Conservation (phyloP, 108 stramenopile genomes). For the Aurantiochytrium sp. region DNA sequence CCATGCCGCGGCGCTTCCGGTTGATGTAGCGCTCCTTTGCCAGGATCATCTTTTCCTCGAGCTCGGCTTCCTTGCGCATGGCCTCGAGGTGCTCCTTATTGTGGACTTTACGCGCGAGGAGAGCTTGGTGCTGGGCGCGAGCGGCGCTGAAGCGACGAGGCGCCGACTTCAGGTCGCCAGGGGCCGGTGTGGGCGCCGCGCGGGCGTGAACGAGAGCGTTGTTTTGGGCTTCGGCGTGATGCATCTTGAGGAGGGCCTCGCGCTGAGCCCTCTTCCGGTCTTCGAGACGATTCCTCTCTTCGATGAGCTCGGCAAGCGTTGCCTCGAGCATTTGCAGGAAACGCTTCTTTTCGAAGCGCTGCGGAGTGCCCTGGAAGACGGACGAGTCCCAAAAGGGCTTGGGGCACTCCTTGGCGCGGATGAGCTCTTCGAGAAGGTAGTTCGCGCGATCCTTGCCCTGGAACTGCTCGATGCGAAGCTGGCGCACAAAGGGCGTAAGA, state of each 20-base stretch:
- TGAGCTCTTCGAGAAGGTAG: background rate
- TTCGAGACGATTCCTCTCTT: background rate
- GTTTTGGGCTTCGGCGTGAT: background rate
- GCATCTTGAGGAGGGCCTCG: background rate
- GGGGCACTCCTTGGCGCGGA: background rate
- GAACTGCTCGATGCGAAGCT: background rate
- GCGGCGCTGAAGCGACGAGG: background rate
- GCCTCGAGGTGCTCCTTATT: background rate
- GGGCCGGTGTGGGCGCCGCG: no score
- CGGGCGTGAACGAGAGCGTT: no score
- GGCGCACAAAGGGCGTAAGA: background rate
- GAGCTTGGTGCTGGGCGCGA: background rate
- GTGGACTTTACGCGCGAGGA: background rate
- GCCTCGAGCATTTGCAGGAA: background rate
- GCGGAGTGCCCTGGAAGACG: background rate
- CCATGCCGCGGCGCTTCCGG: background rate
- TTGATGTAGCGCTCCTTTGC: slow-evolving; percentile 8
- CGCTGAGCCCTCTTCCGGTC: background rate
- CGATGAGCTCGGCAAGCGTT: background rate
- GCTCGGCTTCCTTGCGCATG: background rate
- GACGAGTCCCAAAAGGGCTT: background rate
- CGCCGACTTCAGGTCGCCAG: background rate
- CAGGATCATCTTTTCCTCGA: slow-evolving; percentile 16
- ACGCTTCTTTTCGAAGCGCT: background rate
- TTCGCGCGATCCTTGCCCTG: background rate